Evolutionary conservation across 2,329 filamentous ascomycete species (phyloP), one percentile per base, ranked within the genome.

Genomic region (Lachnum nothofagi): DNA sequence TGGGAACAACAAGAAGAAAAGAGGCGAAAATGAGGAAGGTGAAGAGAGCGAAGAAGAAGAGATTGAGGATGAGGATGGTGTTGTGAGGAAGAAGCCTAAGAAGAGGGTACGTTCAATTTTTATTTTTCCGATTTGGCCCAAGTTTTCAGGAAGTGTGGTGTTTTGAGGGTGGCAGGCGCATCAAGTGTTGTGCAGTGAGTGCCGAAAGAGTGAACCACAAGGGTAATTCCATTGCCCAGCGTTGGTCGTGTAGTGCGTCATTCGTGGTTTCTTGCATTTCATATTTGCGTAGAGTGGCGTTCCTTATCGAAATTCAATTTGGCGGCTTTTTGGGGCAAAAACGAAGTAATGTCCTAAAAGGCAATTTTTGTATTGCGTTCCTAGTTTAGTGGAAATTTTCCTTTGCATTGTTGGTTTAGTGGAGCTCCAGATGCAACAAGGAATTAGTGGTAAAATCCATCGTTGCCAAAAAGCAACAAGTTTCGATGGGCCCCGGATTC

Each of bases 1-100:
- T 66, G 83, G 84, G 8, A 75, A 74, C 64, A 88, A 79, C 54
- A 87, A 83, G 54, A 88, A 85, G 60, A 88, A 86, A 60, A 86
- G 82, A 52, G 81, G 75, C 1, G 81, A 79, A 8, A 82, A 80
- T 19, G 81, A 76, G 1, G 86, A 84, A 8, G 85, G 74, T 4
- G 82, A 76, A 3, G 86, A 84, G 7, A 85, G 74, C n/a, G 75
- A 76, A 56, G 70, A 83, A 50, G 68, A 80, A 5, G 78, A n/a
- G n/a, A n/a, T 80, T 60, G 75, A 86, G 67, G 72, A 86, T 48
- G 72, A 73, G 56, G 66, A 75, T 58, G 73, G 73, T 39, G 72
- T 72, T 58, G 65, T 74, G 8, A 67, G 65, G 58, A 83, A 80
- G 68, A 85, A 83, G 69, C 68, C 78, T 10, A 86, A 83, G 71